Conservation (phyloP, 805 yeast genomes). For the Wickerhamomyces chaumierensis region DNA sequence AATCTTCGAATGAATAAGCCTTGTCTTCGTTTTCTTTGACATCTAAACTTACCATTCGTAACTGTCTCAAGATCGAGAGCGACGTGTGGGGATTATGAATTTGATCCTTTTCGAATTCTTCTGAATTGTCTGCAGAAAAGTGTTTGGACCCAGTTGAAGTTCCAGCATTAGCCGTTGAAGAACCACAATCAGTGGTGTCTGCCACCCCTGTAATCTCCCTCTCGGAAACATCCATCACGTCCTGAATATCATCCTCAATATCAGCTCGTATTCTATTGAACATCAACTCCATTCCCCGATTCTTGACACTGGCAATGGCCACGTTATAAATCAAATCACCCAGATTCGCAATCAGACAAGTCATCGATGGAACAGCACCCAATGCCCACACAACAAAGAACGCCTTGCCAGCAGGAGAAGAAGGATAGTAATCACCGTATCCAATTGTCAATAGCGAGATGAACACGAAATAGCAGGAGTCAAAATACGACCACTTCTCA, state of each 20-base stretch:
- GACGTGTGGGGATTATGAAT: too few species aligned
- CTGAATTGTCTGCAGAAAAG: too few species aligned
- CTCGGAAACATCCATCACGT: not conserved
- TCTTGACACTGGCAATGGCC: constrained; percentile 13
- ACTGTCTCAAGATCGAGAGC: constrained; percentile 16
- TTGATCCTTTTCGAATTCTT: too few species aligned
- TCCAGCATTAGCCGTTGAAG: too few species aligned
- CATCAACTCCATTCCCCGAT: constrained; percentile 1
- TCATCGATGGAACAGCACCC: constrained; percentile 79
- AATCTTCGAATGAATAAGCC: constrained; percentile 38
- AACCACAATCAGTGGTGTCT: too few species aligned
- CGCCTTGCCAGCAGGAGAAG: constrained; percentile 50
- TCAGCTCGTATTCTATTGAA: constrained; percentile 5
- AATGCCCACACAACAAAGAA: constrained; percentile 76
- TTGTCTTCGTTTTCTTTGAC: constrained; percentile 16
- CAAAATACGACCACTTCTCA: constrained; percentile 67
- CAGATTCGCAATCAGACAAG: constrained; percentile 59
- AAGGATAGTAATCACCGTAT: constrained; percentile 68
- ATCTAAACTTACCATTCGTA: constrained; percentile 8
- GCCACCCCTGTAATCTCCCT: not conserved
- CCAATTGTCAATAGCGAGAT: constrained; percentile 74
- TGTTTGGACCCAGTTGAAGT: too few species aligned
- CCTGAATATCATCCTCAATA: not conserved
- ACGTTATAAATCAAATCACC: constrained; percentile 45
- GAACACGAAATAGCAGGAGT: constrained; percentile 65